phyloP scores from a whole-genome alignment of 805 yeast genomes.

The Yamadazyma phyllophila region DNA sequence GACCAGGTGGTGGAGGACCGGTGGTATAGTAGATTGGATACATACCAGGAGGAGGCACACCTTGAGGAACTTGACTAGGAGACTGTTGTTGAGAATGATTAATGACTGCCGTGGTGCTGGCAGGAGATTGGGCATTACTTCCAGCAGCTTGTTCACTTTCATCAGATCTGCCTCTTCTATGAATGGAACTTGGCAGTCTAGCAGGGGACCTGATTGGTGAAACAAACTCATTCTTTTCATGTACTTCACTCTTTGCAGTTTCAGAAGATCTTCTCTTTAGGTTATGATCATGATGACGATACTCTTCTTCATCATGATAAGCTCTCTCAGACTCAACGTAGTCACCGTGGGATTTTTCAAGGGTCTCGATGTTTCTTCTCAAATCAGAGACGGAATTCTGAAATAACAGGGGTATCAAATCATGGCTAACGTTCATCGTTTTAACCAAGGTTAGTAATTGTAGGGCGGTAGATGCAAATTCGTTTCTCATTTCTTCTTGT shows the following conservation, averaged over 20 bases:
- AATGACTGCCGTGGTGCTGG: slow-evolving; percentile 8
- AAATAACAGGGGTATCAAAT: slow-evolving; percentile 37
- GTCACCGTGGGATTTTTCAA: slow-evolving; percentile 18
- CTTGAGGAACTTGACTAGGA: slow-evolving; percentile 15
- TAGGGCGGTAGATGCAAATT: slow-evolving; percentile 30
- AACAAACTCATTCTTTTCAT: slow-evolving; percentile 17
- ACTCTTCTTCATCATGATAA: neutral
- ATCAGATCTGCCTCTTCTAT: slow-evolving; percentile 25
- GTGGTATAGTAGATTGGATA: slow-evolving; percentile 15
- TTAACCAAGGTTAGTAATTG: slow-evolving; percentile 35
- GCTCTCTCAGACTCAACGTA: slow-evolving; percentile 3
- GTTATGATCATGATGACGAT: neutral
- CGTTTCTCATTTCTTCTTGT: slow-evolving; percentile 34
- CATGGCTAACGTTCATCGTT: slow-evolving; percentile 32
- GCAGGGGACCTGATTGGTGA: slow-evolving; percentile 33
- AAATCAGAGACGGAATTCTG: slow-evolving; percentile 13
- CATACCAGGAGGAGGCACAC: slow-evolving; percentile 16
- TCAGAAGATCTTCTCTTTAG: slow-evolving; percentile 24
- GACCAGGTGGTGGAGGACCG: slow-evolving; percentile 15
- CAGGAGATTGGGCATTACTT: slow-evolving; percentile 15
- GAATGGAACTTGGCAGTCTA: slow-evolving; percentile 24
- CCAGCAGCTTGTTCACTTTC: slow-evolving; percentile 19
- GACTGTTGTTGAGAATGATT: slow-evolving; percentile 19
- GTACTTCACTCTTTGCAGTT: slow-evolving; percentile 10
- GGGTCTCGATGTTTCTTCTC: slow-evolving; percentile 13